A percentile compares a stretch with the other conserved stretches of the same genome.
Evolutionary conservation across 23 red algal genomes (phyloP).

Genomic region (Gracilaria domingensis): DNA sequence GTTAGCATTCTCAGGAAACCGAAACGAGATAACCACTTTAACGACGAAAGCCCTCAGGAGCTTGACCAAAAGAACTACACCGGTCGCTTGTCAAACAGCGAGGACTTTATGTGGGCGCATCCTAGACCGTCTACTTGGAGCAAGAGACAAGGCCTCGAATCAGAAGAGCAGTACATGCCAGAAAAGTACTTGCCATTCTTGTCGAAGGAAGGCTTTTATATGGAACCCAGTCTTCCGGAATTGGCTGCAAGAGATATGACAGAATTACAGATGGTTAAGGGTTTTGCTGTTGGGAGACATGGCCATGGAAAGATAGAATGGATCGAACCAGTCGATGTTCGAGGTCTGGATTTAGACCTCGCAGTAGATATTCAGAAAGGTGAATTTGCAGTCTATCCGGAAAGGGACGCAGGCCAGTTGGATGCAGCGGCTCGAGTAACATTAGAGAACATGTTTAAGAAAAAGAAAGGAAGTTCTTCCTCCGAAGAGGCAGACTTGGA

Average conservation of each 20-base stretch:
- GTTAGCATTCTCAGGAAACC: slow-evolving; percentile 26
- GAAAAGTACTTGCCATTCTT: slow-evolving; percentile 63
- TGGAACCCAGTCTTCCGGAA: slow-evolving; percentile 47
- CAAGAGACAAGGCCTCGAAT: slow-evolving; percentile 47
- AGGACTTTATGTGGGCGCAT: slow-evolving; percentile 63
- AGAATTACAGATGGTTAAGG: slow-evolving; percentile 69
- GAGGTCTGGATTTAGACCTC: slow-evolving; percentile 69
- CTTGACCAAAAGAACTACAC: slow-evolving; percentile 27
- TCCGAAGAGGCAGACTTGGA: slow-evolving; percentile 14
- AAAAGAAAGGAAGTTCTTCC: not conserved
- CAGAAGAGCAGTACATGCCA: slow-evolving; percentile 62
- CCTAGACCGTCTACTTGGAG: slow-evolving; percentile 61
- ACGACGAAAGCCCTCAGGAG: not conserved
- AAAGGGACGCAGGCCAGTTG: slow-evolving; percentile 63
- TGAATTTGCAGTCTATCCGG: slow-evolving; percentile 75
- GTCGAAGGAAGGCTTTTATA: slow-evolving; percentile 69
- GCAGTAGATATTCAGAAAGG: slow-evolving; percentile 73
- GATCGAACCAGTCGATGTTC: slow-evolving; percentile 84
- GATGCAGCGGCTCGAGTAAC: slow-evolving; percentile 57
- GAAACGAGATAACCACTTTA: not conserved
- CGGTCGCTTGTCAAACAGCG: slow-evolving; percentile 1
- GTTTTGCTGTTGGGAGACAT: slow-evolving; percentile 76
- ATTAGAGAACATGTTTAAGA: slow-evolving; percentile 51
- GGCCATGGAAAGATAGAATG: slow-evolving; percentile 81
- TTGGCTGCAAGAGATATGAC: slow-evolving; percentile 44